Base-by-base conservation (phyloP, 768 basidiomycete species). In the Leccinum variicolor region DNA sequence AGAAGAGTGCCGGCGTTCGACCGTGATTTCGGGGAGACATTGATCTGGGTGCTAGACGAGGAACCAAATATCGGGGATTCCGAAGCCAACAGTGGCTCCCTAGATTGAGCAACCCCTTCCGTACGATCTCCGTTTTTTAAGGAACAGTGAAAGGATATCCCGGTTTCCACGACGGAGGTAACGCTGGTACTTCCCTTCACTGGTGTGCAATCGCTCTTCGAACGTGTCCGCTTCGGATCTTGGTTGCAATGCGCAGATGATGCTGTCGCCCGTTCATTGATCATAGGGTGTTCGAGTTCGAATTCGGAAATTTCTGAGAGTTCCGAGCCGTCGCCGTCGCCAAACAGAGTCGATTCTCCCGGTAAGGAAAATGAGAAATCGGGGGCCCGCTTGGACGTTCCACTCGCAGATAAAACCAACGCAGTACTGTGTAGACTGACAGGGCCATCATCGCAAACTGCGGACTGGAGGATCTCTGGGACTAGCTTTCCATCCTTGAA, bases 271-370 rank as follows among this genome's bases (percentile, higher is more conserved):
- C 14, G 50, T 19, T 54, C 46, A 31, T 31, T 39, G 23, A 45
- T 4, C 7, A 10, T 10, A 26, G 39, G 33, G 19, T 41, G 11
- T 41, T 70, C 57, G 10, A 51, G 19, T 53, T 66, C 66, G 48
- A 70, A 63, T 39, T 74, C 68, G 17, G 75, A 75, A 57, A 75
- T 63, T 49, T 76, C 72, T 26, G 75, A 75, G 26, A 70, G 55
- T 23, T 66, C 39, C 39, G n/a, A n/a, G 4, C 7, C 68, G 25
- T 73, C 65, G 50, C 45, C 34, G 52, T 54, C 58, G 19, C 57
- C 65, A 59, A 66, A 64, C n/a, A 59, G 47, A 3, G 43, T 52
- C 15, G 34, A 65, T 33, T 59, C 49, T 13, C 41, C 50, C 3
- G 15, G 55, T 33, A 39, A 26, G 33, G 49, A 36, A 10, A 13